Evolutionary conservation across 306 rosid species (phyloP), one percentile per base, ranked within the genome.

Genomic region (Cucumis sativus): DNA sequence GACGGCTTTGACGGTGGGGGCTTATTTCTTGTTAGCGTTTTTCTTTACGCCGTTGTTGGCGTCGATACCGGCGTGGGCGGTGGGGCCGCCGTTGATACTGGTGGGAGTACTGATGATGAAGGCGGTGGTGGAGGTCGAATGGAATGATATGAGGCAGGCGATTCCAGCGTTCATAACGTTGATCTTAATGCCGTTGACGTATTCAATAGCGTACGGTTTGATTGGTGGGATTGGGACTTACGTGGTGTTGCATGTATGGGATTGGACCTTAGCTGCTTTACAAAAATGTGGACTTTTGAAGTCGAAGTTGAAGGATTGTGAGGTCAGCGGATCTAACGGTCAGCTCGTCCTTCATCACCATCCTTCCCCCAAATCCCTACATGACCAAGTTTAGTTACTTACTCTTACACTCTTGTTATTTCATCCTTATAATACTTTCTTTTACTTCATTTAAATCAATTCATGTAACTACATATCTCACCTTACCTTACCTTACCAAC

Each of bases 61-160:
- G 25, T 92, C 99, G 20, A 96, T 96, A 45, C 99, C 99, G 33
- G 90, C 97, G 5, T 96, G 99, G 99, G 99, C 99, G 76, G 99
- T 96, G 78, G 99, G 99, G 5, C 98, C 99, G 35, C 99, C 99
- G 81, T 56, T 96, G 90, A 92, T 96, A 23, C 43, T 96, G 74
- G 99, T 96, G 20, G 99, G 99, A 1, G 99, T 96, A 37, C 23
- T 96, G 85, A 96, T 96, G 99, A 96, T 96, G 98, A 91, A 83
- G 39, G 87, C 99, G 2, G 97, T 96, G 77, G 96, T 91, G 76
- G 98, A 96, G 82, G 85, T 96, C 17, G 80, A 96, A 11, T 96
- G 99, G 99, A 84, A 92, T 7, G 98, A 96, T 58, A 96, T 96
- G 99, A 78, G 85, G 79, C 88, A 96, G 61, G 99, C 97, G 1